phyloP scores from a whole-genome alignment of 805 yeast genomes.

The Metschnikowia orientalis region DNA sequence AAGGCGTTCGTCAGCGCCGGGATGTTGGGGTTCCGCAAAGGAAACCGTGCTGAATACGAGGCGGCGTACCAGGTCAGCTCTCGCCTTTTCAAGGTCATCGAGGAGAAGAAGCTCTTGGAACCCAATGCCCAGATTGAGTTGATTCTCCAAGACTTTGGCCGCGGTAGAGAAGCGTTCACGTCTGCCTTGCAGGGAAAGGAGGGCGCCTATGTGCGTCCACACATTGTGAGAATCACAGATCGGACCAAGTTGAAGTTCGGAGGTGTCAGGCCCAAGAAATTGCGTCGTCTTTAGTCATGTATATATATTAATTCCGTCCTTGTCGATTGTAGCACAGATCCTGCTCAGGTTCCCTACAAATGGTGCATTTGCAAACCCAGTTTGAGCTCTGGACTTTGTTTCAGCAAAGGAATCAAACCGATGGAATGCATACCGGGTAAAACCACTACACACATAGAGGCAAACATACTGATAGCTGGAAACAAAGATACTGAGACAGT shows the following conservation, averaged over 20 bases:
- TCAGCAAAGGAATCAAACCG: too few species aligned
- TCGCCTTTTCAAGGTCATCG: slow-evolving; percentile 65
- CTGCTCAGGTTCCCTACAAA: too few species aligned
- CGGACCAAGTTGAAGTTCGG: slow-evolving; percentile 84
- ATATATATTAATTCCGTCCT: too few species aligned
- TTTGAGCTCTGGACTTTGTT: too few species aligned
- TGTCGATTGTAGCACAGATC: not conserved
- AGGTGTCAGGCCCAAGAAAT: slow-evolving; percentile 82
- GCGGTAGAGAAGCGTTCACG: slow-evolving; percentile 82
- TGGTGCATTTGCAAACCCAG: too few species aligned
- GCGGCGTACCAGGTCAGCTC: slow-evolving; percentile 84
- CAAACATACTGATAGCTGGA: too few species aligned
- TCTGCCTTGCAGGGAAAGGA: slow-evolving; percentile 86
- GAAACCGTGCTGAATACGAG: slow-evolving; percentile 89
- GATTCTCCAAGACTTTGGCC: slow-evolving; percentile 77
- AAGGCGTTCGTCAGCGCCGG: slow-evolving; percentile 73
- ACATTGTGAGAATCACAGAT: slow-evolving; percentile 69
- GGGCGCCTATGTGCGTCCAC: slow-evolving; percentile 64
- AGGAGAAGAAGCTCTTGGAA: slow-evolving; percentile 53
- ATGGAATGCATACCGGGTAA: too few species aligned
- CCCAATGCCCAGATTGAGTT: slow-evolving; percentile 62
- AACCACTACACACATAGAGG: too few species aligned
- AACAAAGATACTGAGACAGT: too few species aligned
- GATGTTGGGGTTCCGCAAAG: slow-evolving; percentile 79
- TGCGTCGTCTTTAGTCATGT: slow-evolving; percentile 58